phyloP scores from a whole-genome alignment of 1,284 basidiomycete genomes.

The Cryptococcus neoformans region DNA sequence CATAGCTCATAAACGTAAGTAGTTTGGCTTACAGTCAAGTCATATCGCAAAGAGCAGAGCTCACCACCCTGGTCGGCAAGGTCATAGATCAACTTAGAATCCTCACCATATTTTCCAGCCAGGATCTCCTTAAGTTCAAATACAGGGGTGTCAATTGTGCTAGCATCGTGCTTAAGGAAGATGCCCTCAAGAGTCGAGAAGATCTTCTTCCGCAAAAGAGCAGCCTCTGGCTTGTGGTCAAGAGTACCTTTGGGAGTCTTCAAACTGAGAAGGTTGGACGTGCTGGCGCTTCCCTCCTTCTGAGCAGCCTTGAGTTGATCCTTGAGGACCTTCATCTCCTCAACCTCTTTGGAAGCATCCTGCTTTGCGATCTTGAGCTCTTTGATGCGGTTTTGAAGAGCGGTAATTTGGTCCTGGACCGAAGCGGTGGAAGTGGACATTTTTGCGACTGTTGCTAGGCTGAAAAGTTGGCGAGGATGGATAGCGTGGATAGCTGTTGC shows the following conservation, averaged over 20 bases:
- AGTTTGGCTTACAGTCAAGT: slow-evolving; percentile 68
- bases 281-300: slow-evolving; percentile 14
- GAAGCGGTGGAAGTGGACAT: slow-evolving; percentile 11
- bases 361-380: slow-evolving; percentile 45
- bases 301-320: slow-evolving; percentile 30
- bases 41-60: slow-evolving; percentile 89
- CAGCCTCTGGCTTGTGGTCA: slow-evolving; percentile 93
- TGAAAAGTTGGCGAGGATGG: neutral
- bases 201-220: slow-evolving; percentile 86
- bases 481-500: neutral
- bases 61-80: slow-evolving; percentile 99
- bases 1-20: neutral
- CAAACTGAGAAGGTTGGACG: slow-evolving; percentile 23
- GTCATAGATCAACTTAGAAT: slow-evolving; percentile 97
- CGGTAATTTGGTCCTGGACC: slow-evolving; percentile 37
- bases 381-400: slow-evolving; percentile 44
- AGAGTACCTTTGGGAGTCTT: slow-evolving; percentile 72
- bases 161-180: slow-evolving; percentile 86
- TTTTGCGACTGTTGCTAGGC: neutral
- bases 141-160: slow-evolving; percentile 94
- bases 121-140: slow-evolving; percentile 97
- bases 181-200: slow-evolving; percentile 83
- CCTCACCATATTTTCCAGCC: slow-evolving; percentile 95
- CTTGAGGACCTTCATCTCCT: slow-evolving; percentile 48
- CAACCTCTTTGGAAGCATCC: slow-evolving; percentile 45